A percentile compares a stretch with the other conserved stretches of the same genome.
phyloP scores from a whole-genome alignment of 2,329 filamentous ascomycete genomes.

The Hypoxylon sp. region DNA sequence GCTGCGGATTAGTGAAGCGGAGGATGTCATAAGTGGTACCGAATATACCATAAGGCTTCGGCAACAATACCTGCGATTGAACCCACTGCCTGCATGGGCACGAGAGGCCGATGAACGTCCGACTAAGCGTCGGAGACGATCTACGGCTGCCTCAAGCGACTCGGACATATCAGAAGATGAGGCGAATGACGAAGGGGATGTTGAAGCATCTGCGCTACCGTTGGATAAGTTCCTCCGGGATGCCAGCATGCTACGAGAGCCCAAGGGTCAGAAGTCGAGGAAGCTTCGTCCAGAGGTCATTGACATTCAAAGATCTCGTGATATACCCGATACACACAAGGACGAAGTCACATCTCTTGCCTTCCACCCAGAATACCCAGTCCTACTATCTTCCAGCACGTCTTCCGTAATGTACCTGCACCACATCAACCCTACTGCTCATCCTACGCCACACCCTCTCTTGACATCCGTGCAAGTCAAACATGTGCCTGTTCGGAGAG shows the following conservation, averaged over 20 bases:
- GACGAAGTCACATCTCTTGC: constrained; percentile 84
- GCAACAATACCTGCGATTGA: constrained; percentile 76
- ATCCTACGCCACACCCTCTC: constrained; percentile 85
- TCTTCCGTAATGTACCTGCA: constrained; percentile 89
- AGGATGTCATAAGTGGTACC: constrained; percentile 86
- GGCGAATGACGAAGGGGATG: constrained; percentile 54
- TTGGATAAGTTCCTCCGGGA: constrained; percentile 84
- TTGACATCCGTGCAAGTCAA: constrained; percentile 91
- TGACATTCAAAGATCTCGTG: constrained; percentile 89
- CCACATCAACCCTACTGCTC: constrained; percentile 82
- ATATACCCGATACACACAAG: constrained; percentile 83
- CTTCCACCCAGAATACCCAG: constrained; percentile 90
- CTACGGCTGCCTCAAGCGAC: constrained; percentile 61
- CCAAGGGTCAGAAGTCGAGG: constrained; percentile 68
- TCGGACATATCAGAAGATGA: constrained; percentile 48
- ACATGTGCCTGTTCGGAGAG: constrained; percentile 84
- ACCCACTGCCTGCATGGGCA: constrained; percentile 73
- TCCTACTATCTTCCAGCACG: constrained; percentile 89
- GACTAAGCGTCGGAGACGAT: constrained; percentile 63
- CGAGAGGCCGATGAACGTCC: constrained; percentile 63
- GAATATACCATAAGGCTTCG: constrained; percentile 87
- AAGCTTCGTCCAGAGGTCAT: constrained; percentile 88
- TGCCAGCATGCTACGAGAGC: constrained; percentile 73
- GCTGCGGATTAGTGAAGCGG: constrained; percentile 80
- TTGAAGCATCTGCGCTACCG: constrained; percentile 76